Evolutionary conservation across 257 asterid species (phyloP).

Genomic region (Jaltomata sinuosa): DNA sequence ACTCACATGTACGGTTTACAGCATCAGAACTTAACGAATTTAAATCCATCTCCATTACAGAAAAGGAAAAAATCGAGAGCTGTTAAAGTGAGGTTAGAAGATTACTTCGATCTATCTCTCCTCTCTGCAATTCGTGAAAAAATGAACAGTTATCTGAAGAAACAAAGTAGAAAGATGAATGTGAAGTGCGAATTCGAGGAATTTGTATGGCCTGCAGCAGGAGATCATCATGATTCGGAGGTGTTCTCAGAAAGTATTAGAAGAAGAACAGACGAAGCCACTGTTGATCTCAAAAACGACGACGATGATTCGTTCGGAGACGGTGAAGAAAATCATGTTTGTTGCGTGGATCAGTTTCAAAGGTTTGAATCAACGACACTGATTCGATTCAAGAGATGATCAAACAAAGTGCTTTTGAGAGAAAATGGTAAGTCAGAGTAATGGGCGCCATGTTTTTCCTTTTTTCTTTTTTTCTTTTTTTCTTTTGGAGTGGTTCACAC

Average conservation of each 20-base stretch:
- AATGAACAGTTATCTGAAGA: conserved; percentile 4
- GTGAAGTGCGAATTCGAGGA: conserved; percentile 8
- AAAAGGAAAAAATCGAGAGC: background rate
- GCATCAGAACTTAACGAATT: background rate
- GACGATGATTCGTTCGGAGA: background rate
- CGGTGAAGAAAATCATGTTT: background rate
- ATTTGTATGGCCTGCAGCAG: conserved; percentile 8
- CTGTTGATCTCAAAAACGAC: conserved; percentile 7
- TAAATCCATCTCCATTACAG: background rate
- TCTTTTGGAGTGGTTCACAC: background rate
- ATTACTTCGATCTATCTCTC: conserved; percentile 22
- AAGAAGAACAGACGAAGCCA: background rate
- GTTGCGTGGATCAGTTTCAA: conserved; percentile 5
- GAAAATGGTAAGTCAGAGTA: background rate
- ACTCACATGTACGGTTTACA: conserved; percentile 1
- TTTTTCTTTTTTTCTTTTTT: no score
- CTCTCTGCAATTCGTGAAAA: conserved; percentile 17
- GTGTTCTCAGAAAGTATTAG: background rate
- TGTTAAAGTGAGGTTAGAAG: conserved; percentile 10
- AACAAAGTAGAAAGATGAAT: background rate
- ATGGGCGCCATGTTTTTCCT: background rate
- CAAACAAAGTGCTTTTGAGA: background rate
- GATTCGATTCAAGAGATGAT: conserved; percentile 12
- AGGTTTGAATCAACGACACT: conserved; percentile 8
- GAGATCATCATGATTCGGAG: background rate